phyloP scores from a whole-genome alignment of 192 early-diverging fungal species.

The Gaertneriomyces sp. region DNA sequence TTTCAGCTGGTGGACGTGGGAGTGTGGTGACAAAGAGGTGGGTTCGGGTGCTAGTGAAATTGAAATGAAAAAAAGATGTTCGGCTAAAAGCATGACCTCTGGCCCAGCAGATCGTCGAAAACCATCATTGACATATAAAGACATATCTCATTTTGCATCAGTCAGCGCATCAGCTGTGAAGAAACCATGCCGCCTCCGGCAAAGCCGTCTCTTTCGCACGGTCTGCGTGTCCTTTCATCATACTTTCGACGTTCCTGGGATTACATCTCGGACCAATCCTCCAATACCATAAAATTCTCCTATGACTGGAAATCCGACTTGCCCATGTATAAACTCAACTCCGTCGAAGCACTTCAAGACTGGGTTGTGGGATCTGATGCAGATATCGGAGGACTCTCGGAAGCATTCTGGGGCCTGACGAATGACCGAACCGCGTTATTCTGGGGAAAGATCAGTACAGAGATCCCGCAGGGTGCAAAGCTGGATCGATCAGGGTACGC shows the following conservation, averaged over 20 bases:
- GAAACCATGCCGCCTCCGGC: not conserved
- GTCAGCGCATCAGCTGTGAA: too few species aligned
- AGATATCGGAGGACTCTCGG: constrained; percentile 84
- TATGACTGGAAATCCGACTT: constrained; percentile 64
- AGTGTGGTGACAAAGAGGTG: too few species aligned
- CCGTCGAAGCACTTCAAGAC: constrained; percentile 58
- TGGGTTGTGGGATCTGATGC: constrained; percentile 87
- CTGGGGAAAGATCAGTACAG: constrained; percentile 76
- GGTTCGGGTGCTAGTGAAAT: too few species aligned
- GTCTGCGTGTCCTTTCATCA: constrained; percentile 28
- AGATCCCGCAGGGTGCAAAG: constrained; percentile 68
- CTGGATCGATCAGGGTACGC: constrained; percentile 86
- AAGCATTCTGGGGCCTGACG: constrained; percentile 73
- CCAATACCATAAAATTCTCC: constrained; percentile 30
- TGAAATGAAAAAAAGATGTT: too few species aligned
- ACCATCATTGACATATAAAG: too few species aligned
- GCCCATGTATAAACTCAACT: constrained; percentile 64
- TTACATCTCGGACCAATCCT: constrained; percentile 31
- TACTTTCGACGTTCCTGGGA: constrained; percentile 37
- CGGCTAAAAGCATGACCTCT: too few species aligned
- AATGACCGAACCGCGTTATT: constrained; percentile 60
- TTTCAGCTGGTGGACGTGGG: too few species aligned
- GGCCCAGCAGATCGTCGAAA: too few species aligned
- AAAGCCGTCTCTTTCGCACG: constrained; percentile 2
- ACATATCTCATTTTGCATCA: too few species aligned